phyloP scores from a whole-genome alignment of 495 filamentous ascomycete species.

The Tetracladium setigerum region DNA sequence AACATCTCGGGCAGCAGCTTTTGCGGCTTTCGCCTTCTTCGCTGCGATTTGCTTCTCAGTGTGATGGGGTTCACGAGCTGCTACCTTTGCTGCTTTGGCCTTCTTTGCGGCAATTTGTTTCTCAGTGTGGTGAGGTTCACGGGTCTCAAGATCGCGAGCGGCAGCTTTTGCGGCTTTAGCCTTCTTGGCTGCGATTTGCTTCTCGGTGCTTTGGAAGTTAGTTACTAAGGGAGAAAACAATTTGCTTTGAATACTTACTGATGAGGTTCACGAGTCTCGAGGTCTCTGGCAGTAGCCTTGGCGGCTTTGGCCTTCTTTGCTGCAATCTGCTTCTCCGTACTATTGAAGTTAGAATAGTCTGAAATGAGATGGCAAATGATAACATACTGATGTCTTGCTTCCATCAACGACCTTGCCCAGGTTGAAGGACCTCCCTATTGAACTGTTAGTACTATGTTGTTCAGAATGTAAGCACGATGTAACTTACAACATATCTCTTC shows the following conservation, averaged over 20 bases:
- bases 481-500: slow-evolving; percentile 19
- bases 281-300: slow-evolving; percentile 9
- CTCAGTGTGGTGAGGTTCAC: slow-evolving; percentile 2
- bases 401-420: slow-evolving; percentile 11
- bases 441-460: background rate
- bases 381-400: slow-evolving; percentile 12
- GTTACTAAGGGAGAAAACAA: no score
- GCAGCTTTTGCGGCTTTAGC: slow-evolving; percentile 9
- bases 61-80: slow-evolving; percentile 15
- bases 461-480: background rate
- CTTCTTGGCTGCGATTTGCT: slow-evolving; percentile 18
- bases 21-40: slow-evolving; percentile 17
- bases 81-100: background rate
- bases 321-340: background rate
- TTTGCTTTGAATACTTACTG: background rate
- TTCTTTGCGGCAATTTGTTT: slow-evolving; percentile 3
- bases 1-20: slow-evolving; percentile 7
- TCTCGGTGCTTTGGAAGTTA: background rate
- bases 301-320: slow-evolving; percentile 10
- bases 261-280: slow-evolving; percentile 5
- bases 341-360: background rate
- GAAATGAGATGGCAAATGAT: slow-evolving; percentile 7
- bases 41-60: slow-evolving; percentile 20
- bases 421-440: slow-evolving; percentile 1
- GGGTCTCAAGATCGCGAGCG: slow-evolving; percentile 4